phyloP scores from a whole-genome alignment of 75 land plant species.

The Sequoiadendron giganteum region DNA sequence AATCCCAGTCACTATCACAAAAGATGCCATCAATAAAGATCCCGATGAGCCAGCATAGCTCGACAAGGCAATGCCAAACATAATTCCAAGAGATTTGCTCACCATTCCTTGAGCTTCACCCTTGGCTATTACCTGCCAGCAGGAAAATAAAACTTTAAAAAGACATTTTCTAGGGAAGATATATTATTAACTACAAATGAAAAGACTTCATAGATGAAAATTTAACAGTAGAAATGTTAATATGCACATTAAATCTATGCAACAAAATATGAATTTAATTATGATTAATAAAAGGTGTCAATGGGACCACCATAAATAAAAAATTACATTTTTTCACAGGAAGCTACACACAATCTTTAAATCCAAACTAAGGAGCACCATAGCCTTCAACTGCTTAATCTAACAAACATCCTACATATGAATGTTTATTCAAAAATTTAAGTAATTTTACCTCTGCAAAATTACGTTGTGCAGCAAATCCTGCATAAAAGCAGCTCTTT shows the following conservation, averaged over 20 bases:
- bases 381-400: neutral
- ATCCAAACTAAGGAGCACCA: neutral
- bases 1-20: slow-evolving; percentile 61
- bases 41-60: slow-evolving; percentile 73
- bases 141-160: neutral
- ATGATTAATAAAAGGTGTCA: neutral
- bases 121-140: slow-evolving; percentile 89
- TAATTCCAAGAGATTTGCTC: slow-evolving; percentile 93
- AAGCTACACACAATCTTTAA: neutral
- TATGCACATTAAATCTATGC: neutral
- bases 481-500: slow-evolving; percentile 97
- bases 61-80: slow-evolving; percentile 83
- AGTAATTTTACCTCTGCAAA: slow-evolving; percentile 82
- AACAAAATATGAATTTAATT: neutral
- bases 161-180: neutral
- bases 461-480: slow-evolving; percentile 92
- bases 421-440: neutral
- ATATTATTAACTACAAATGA: neutral
- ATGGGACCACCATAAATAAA: neutral
- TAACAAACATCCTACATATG: neutral
- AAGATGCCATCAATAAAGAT: slow-evolving; percentile 65
- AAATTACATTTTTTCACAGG: neutral
- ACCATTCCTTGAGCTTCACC: slow-evolving; percentile 99
- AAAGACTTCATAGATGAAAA: neutral
- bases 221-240: neutral